Evolutionary conservation across 257 asterid species (phyloP).

Genomic region (Gentiana dahurica): DNA sequence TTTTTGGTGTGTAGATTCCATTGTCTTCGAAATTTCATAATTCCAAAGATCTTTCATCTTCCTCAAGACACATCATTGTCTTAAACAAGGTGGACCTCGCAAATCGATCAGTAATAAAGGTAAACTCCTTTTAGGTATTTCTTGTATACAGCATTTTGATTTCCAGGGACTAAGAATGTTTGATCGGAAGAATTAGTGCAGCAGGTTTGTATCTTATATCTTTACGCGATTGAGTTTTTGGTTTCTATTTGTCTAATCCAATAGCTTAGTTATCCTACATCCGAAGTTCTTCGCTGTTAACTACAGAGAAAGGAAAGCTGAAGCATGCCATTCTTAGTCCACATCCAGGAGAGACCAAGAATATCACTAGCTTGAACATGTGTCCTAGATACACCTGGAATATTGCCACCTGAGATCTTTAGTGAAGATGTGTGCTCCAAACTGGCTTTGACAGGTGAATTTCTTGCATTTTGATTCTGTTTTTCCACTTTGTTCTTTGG

Average conservation of each 20-base stretch:
- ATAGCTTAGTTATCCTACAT: conserved; percentile 8
- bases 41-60: conserved; percentile 26
- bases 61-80: conserved; percentile 41
- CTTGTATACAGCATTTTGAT: too few species aligned
- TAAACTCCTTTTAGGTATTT: neutral
- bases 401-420: conserved; percentile 45
- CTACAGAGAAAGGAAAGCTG: conserved; percentile 79
- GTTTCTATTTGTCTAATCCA: too few species aligned
- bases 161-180: too few species aligned
- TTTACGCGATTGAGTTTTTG: too few species aligned
- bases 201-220: conserved; percentile 36
- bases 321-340: conserved; percentile 68
- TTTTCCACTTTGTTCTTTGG: neutral
- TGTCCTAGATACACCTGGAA: conserved; percentile 78
- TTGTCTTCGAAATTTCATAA: conserved; percentile 50
- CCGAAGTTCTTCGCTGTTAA: conserved; percentile 9
- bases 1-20: conserved; percentile 39
- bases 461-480: conserved; percentile 2
- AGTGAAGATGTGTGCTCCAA: conserved; percentile 58
- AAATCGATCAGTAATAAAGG: conserved; percentile 30
- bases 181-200: conserved; percentile 77
- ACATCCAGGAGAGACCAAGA: conserved; percentile 76
- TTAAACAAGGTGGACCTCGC: conserved; percentile 44
- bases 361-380: conserved; percentile 82
- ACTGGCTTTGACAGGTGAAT: conserved; percentile 72